phyloP scores from a whole-genome alignment of 495 filamentous ascomycete species.

The Talaromyces adpressus region DNA sequence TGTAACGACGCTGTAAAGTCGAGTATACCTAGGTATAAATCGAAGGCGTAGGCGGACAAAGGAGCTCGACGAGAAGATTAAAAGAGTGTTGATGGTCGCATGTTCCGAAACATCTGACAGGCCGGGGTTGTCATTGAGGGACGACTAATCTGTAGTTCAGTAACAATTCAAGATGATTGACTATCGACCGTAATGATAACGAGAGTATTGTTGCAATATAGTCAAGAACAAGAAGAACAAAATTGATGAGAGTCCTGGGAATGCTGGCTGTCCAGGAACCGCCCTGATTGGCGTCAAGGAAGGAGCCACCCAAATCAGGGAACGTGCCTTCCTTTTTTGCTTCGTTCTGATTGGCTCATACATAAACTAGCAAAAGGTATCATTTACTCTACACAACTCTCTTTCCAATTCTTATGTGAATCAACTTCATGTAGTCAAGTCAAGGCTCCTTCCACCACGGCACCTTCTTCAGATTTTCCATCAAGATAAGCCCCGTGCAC shows the following conservation, averaged over 20 bases:
- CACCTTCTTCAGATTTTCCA: conserved; percentile 34
- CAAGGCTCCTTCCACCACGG: conserved; percentile 24
- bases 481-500: conserved; percentile 50
- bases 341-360: too few species aligned
- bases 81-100: conserved; percentile 1
- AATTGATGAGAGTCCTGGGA: too few species aligned
- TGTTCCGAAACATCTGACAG: background rate
- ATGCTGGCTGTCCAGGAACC: background rate
- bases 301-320: background rate
- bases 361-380: too few species aligned
- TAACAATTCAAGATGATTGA: too few species aligned
- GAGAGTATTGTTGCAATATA: background rate
- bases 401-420: too few species aligned
- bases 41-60: background rate
- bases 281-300: background rate
- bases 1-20: background rate
- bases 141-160: background rate
- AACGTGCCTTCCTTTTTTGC: background rate
- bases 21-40: background rate
- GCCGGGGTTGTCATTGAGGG: background rate
- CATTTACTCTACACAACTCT: too few species aligned
- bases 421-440: too few species aligned
- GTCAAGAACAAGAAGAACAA: too few species aligned
- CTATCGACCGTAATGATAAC: too few species aligned
- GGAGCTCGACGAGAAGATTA: background rate